Evolutionary conservation across 306 rosid species (phyloP), one percentile per base, ranked within the genome.

Genomic region (Castanea sativa): DNA sequence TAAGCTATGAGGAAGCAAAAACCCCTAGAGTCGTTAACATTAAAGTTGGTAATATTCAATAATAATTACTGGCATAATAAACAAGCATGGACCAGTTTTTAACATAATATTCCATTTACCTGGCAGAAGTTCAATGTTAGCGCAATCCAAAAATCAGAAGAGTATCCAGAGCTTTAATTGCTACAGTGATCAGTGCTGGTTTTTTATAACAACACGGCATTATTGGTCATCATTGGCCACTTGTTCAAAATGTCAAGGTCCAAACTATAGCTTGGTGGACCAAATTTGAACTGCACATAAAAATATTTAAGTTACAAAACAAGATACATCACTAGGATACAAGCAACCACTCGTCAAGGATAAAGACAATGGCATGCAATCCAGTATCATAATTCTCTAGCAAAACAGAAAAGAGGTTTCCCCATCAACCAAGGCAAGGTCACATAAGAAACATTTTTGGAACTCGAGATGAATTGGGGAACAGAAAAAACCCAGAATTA

Each of bases 371-470:
- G 27, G 45, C 38, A 18, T 32, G 32, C 73, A 64, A 49, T 33
- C 74, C 41, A 70, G 20, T 69, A 49, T 27, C 55, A 41, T 9
- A 71, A 13, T 15, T 72, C 41, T 65, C 53, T 55, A 67, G 71
- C 55, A 73, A 52, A 58, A 16, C 27, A 78, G 55, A 33, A 14
- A 5, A 20, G 55, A 71, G 72, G 18, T 77, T 45, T 64, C 71
- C 60, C 64, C 32, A 73, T 55, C 25, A 76, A 63, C 27, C 73
- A n/a, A 58, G 21, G 73, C 81, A 63, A 76, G 73, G 72, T 65
- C 73, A 30, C 64, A 32, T 33, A 52, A 59, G 59, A 23, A 59
- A 38, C 76, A 32, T n/a, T 64, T 58, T 30, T 32, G 59, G 18
- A 72, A 55, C 29, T 69, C 21, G 2, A 27, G n/a, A 81, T 55